Conservation (phyloP, 73 alveolate genomes). For the Paramecium tetraurelia region DNA sequence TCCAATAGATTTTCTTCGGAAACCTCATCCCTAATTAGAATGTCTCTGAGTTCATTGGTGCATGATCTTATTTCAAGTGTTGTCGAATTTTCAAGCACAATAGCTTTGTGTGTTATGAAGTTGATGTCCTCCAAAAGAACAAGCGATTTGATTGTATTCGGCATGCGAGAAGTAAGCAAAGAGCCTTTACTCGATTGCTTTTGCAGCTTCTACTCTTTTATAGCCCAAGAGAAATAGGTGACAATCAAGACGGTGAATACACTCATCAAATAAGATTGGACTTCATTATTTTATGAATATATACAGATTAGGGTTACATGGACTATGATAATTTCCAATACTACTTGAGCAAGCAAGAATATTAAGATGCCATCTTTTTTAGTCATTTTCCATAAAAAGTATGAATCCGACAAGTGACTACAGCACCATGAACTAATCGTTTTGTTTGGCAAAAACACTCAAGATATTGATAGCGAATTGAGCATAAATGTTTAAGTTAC, state of each 20-base stretch:
- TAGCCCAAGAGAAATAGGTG: not conserved
- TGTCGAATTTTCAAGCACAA: not conserved
- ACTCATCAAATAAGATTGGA: not conserved
- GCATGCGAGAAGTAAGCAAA: not conserved
- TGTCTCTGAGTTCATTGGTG: not conserved
- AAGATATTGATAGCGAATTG: not conserved
- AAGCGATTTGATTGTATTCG: not conserved
- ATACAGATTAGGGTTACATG: conserved; percentile 12
- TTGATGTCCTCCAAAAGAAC: not conserved
- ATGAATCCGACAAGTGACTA: not conserved
- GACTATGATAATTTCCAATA: conserved; percentile 33
- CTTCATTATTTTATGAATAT: not conserved
- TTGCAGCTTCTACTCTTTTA: not conserved
- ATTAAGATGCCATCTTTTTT: not conserved
- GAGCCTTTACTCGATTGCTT: not conserved
- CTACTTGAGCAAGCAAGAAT: conserved; percentile 3
- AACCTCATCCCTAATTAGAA: not conserved
- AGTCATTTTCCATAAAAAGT: not conserved
- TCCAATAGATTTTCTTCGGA: not conserved
- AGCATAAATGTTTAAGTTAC: conserved; percentile 11
- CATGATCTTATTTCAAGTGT: not conserved
- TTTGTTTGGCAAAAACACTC: not conserved
- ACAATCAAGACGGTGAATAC: not conserved
- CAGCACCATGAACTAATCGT: not conserved
- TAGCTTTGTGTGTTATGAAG: not conserved